Percentiles rank a stretch among this genome's conserved stretches.
Evolutionary conservation across 306 rosid genomes (phyloP).

Genomic region (Astragalus glycyphyllos): DNA sequence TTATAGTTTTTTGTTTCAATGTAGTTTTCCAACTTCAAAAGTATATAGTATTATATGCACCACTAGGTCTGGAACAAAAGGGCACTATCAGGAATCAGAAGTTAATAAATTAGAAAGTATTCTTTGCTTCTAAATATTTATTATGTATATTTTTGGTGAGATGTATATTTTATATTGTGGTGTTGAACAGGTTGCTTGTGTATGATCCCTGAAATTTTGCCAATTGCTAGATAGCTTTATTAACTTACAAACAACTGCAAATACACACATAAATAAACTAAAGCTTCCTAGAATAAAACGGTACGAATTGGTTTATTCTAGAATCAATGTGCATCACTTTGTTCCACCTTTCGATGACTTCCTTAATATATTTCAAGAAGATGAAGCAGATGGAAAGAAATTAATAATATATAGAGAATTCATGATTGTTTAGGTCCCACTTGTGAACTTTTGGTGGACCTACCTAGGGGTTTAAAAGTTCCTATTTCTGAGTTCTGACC

Average conservation of each 20-base stretch:
- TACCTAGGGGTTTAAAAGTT: slow-evolving; percentile 43
- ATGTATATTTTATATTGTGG: slow-evolving; percentile 48
- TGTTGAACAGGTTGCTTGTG: slow-evolving; percentile 54
- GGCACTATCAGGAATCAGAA: slow-evolving; percentile 23
- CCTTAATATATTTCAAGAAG: slow-evolving; percentile 2
- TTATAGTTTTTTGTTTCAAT: slow-evolving; percentile 18
- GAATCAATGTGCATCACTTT: slow-evolving; percentile 31
- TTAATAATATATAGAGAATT: not conserved
- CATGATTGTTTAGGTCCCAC: slow-evolving; percentile 48
- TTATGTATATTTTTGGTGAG: not conserved
- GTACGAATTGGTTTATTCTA: slow-evolving; percentile 36
- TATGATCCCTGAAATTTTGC: slow-evolving; percentile 47
- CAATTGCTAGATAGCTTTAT: slow-evolving; percentile 35
- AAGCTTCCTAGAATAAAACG: slow-evolving; percentile 44
- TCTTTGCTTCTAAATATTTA: slow-evolving; percentile 51
- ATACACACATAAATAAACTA: slow-evolving; percentile 42
- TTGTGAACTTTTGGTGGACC: slow-evolving; percentile 45
- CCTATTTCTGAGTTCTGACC: slow-evolving; percentile 27
- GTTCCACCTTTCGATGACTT: slow-evolving; percentile 14
- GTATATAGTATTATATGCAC: slow-evolving; percentile 4
- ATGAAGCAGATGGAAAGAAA: slow-evolving; percentile 19
- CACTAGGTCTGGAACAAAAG: not conserved
- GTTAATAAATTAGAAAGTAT: slow-evolving; percentile 41
- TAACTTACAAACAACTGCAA: slow-evolving; percentile 60
- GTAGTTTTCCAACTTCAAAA: not conserved